Evolutionary conservation across 768 basidiomycete species (phyloP), one percentile per base, ranked within the genome.

Genomic region (Strobilomyces confusus): DNA sequence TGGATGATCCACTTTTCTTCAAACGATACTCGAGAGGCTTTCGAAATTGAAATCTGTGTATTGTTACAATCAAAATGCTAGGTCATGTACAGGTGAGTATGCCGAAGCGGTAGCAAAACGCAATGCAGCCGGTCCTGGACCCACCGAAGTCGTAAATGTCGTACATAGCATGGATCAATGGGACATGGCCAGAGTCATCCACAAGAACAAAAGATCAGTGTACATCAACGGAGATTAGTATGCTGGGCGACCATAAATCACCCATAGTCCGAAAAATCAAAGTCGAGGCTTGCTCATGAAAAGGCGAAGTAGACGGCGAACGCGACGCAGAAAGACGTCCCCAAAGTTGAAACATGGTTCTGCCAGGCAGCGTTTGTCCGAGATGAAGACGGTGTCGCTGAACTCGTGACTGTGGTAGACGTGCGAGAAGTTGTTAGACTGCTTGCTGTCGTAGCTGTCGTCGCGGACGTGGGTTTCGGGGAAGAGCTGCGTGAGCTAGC

Each of bases 321-420:
- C 9, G 57, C 51, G 37, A 62, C 43, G 8, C 58, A 9, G 22
- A 71, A 30, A 29, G 54, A 62, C 8, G 51, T 51, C 23, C 55
- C 37, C 15, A 55, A 30, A 22, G 52, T 36, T 25, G 69, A 55
- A 6, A 26, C 43, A 30, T 57, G 60, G 17, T 62, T 68, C 51
- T 42, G 44, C 69, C 63, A 62, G 36, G 69, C 69, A 12, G 65
- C 57, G 8, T 26, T 63, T 5, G 65, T 60, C 34, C 57, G 54
- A 12, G 59, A 29, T 29, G 68, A 32, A 13, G 62, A 44, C 9
- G 54, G 30, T 4, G 59, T 26, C 19, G 26, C 7, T 1, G 58
- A 56, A 3, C 48, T 2, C 8, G 57, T 48, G 20, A 62, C 51
- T 22, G 46, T 48, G 23, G 57, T 40, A 12, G 56, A 50, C 2